These are phyloP conservation scores for Fistulifera pelliculosa DNA, from an alignment of 108 stramenopile species.

Conservation along the genomic window DNA sequence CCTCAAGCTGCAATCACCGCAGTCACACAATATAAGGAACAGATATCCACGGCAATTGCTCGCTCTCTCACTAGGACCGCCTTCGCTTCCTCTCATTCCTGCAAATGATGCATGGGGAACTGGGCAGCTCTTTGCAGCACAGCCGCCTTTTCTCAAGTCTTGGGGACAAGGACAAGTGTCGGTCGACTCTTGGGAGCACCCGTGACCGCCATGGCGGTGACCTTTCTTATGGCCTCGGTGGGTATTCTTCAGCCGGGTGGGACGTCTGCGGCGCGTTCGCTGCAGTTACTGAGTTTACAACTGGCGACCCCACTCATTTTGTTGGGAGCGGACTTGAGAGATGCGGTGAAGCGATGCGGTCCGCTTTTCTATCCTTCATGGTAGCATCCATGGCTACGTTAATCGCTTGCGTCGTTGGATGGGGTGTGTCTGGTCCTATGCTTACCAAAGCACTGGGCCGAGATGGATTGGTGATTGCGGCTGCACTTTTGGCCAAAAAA, in stretches of 20 bases:
- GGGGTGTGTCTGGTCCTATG: slow-evolving; percentile 14
- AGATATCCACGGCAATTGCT: too few species aligned
- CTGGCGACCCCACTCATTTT: slow-evolving; percentile 70
- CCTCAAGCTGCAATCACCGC: too few species aligned
- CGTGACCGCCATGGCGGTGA: slow-evolving; percentile 71
- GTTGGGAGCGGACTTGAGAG: slow-evolving; percentile 59
- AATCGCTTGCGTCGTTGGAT: slow-evolving; percentile 43
- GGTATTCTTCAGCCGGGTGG: slow-evolving; percentile 56
- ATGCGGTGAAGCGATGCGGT: slow-evolving; percentile 25
- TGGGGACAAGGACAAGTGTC: slow-evolving; percentile 43
- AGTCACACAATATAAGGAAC: too few species aligned
- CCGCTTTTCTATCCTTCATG: slow-evolving; percentile 51
- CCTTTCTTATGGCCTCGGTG: slow-evolving; percentile 59
- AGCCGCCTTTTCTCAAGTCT: slow-evolving; percentile 37
- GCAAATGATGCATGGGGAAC: slow-evolving; percentile 62
- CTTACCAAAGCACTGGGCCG: slow-evolving; percentile 19
- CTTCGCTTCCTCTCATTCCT: slow-evolving; percentile 1
- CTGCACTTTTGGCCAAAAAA: slow-evolving; percentile 78
- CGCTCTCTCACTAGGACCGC: not conserved
- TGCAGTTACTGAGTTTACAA: slow-evolving; percentile 34
- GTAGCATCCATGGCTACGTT: slow-evolving; percentile 50
- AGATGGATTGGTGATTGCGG: slow-evolving; percentile 58
- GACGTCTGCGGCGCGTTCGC: slow-evolving; percentile 28
- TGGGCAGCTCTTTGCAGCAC: slow-evolving; percentile 34
- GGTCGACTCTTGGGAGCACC: slow-evolving; percentile 69